Evolutionary conservation across 768 basidiomycete genomes (phyloP), one percentile per base, ranked within the genome.

Genomic region (Paxillus rubicundulus): DNA sequence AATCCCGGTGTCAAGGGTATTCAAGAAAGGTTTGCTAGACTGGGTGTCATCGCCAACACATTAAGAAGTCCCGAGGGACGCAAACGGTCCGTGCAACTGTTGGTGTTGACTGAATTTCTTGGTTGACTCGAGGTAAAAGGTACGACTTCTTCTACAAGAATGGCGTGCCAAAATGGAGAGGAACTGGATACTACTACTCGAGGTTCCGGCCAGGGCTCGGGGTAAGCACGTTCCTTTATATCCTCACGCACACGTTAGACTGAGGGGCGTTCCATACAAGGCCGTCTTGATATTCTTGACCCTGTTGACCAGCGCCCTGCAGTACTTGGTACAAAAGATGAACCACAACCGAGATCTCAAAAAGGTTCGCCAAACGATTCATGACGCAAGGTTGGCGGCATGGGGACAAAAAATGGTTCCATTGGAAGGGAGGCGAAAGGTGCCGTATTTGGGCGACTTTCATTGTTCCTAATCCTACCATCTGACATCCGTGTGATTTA

Each of bases 111-210:
- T 43, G 24, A 27, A 4, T 50, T 9, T 28, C 34, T 46, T n/a
- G 30, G 9, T n/a, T 55, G 32, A 54, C 45, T 17, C 43, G 38
- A 55, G 13, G 28, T n/a, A 28, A 17, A 55, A 91, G 91, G 59
- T 92, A 92, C 57, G 89, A 92, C 68, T 90, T 90, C 69, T 99
- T 98, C 80, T 90, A 89, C 77, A 94, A 96, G 72, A 98, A 98
- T 56, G 96, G 96, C 18, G 93, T 99, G 4, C 96, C 96, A 0
- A 89, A 81, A 66, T 99, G 96, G 96, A 80, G 95, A 58, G 96
- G 94, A 14, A 93, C 91, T 30, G 91, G 92, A 40, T 98, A 98
- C 72, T 98, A 98, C 70, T 99, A 98, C 70, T 84, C 91, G 28
- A 85, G 97, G 47, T 99, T 89, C 78, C 81, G 96, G 28, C 96